These are phyloP conservation scores for Barnettozyma populi DNA, from an alignment of 805 yeast genomes.

Conservation along the genomic window DNA sequence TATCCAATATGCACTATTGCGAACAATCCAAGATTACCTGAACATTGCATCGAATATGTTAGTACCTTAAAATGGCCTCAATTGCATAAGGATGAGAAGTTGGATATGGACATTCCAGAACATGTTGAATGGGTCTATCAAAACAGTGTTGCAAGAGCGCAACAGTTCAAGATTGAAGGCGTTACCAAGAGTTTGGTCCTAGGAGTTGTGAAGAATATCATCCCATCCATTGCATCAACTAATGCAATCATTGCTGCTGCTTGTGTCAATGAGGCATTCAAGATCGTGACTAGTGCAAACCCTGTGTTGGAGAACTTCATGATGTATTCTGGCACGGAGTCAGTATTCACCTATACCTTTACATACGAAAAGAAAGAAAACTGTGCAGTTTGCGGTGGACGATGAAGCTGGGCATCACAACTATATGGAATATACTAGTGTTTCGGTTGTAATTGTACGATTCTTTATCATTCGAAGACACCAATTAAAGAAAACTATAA, in stretches of 20 bases:
- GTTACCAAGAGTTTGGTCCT: slow-evolving; percentile 67
- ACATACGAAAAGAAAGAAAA: slow-evolving; percentile 50
- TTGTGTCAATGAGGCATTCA: slow-evolving; percentile 82
- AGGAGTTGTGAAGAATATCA: slow-evolving; percentile 87
- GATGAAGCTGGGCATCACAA: slow-evolving; percentile 5
- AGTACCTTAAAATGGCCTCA: slow-evolving; percentile 70
- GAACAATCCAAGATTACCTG: slow-evolving; percentile 88
- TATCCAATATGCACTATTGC: slow-evolving; percentile 94
- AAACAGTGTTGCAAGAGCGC: slow-evolving; percentile 54
- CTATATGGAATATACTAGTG: neutral
- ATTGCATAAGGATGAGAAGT: slow-evolving; percentile 36
- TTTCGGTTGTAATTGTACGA: neutral
- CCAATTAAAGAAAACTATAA: neutral
- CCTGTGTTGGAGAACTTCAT: slow-evolving; percentile 70
- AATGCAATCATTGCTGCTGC: slow-evolving; percentile 89
- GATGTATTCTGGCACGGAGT: slow-evolving; percentile 82
- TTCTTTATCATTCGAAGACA: neutral
- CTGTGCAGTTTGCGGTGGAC: slow-evolving; percentile 74
- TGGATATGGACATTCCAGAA: slow-evolving; percentile 65
- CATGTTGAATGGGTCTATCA: slow-evolving; percentile 61
- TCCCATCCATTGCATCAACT: slow-evolving; percentile 92
- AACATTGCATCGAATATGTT: slow-evolving; percentile 93
- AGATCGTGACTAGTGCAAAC: slow-evolving; percentile 64
- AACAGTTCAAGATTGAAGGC: slow-evolving; percentile 57
- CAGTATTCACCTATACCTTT: slow-evolving; percentile 71